Conservation (phyloP, 108 stramenopile species). For the Fragilaria crotonensis region DNA sequence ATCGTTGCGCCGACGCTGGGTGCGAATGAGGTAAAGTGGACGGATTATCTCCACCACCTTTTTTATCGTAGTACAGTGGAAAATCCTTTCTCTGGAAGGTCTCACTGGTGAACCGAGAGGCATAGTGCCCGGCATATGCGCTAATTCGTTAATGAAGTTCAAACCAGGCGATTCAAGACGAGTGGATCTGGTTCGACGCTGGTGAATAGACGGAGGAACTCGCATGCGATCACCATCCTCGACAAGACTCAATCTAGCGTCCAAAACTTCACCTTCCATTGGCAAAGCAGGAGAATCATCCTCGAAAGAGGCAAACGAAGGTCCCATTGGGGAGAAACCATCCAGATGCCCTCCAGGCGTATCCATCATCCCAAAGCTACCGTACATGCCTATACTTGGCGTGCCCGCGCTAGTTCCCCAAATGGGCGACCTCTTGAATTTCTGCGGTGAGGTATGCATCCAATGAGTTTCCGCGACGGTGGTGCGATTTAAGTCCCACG, state of each 20-base stretch:
- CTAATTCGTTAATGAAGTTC: neutral
- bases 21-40: neutral
- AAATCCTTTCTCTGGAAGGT: too few relatives aligned
- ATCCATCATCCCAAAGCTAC: slow-evolving; percentile 38
- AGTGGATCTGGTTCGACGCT: neutral
- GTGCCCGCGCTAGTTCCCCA: neutral
- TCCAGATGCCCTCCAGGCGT: slow-evolving; percentile 19
- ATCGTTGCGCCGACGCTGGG: neutral
- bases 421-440: slow-evolving; percentile 4
- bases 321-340: slow-evolving; percentile 38
- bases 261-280: neutral
- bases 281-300: slow-evolving; percentile 3
- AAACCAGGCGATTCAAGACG: neutral
- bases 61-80: too few relatives aligned
- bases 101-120: slow-evolving; percentile 2
- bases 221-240: neutral
- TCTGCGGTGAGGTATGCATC: neutral
- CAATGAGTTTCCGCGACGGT: neutral
- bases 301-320: slow-evolving; percentile 12
- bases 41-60: neutral
- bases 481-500: neutral
- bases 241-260: neutral
- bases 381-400: slow-evolving; percentile 5
- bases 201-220: slow-evolving; percentile 4
- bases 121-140: neutral